A percentile compares a stretch with the other conserved stretches of the same genome.
Evolutionary conservation across 225 moss, liverwort and hornwort species (phyloP).

Genomic region (Marchantia polymorpha): DNA sequence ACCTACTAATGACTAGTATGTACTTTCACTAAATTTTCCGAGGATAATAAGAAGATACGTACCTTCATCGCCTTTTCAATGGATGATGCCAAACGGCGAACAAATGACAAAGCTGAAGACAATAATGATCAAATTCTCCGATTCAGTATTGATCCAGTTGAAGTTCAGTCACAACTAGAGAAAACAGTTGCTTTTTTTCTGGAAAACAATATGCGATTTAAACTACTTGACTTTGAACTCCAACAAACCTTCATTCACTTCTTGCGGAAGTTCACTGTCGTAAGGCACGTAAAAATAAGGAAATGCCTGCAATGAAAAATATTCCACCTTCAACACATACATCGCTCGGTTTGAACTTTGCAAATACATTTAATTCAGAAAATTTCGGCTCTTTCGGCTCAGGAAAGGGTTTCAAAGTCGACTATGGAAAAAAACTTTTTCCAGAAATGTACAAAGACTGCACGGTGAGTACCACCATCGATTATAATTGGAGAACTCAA

Average conservation of each 20-base stretch:
- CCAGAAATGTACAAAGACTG: too few relatives aligned
- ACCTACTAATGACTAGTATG: background rate
- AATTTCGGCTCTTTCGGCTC: too few relatives aligned
- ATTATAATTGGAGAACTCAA: background rate
- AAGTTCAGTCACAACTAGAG: background rate
- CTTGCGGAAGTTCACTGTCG: slow-evolving; percentile 86
- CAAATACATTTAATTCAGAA: too few relatives aligned
- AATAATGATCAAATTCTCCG: slow-evolving; percentile 4
- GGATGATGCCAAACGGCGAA: slow-evolving; percentile 78
- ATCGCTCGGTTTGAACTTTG: too few relatives aligned
- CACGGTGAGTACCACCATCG: too few relatives aligned
- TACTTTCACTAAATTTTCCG: background rate
- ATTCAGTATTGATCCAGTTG: background rate
- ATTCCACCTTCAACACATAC: background rate
- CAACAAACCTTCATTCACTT: slow-evolving; percentile 68
- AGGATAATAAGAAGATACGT: background rate
- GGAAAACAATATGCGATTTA: background rate
- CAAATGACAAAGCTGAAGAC: slow-evolving; percentile 74
- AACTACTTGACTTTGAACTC: background rate
- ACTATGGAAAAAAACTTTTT: too few relatives aligned
- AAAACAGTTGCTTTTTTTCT: background rate
- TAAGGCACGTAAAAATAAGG: slow-evolving; percentile 96
- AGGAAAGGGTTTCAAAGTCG: too few relatives aligned
- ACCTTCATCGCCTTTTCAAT: slow-evolving; percentile 98
- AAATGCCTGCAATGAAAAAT: slow-evolving; percentile 54